These are phyloP conservation scores for Phaeosphaeriaceae sp. DNA, from an alignment of 2,329 filamentous ascomycete genomes.

Conservation along the genomic window DNA sequence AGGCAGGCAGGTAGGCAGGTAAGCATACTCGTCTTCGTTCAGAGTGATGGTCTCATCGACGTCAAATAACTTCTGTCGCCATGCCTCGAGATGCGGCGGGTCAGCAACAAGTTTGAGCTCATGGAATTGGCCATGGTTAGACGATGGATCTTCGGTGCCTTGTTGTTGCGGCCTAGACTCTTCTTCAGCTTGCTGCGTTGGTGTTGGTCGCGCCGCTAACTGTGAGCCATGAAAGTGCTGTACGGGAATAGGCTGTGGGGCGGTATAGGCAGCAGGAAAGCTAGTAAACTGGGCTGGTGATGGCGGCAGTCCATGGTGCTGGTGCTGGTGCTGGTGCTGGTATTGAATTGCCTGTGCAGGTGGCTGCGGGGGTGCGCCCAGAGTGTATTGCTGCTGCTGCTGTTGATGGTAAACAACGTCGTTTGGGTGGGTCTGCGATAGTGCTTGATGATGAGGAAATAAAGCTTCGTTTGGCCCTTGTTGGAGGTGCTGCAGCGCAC, in stretches of 20 bases:
- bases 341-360: conserved; percentile 40
- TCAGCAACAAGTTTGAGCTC: conserved; percentile 64
- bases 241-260: conserved; percentile 27
- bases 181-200: conserved; percentile 1
- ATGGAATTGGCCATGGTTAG: conserved; percentile 60
- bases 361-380: conserved; percentile 26
- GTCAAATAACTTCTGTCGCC: conserved; percentile 75
- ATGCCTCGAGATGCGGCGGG: conserved; percentile 70
- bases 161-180: background rate
- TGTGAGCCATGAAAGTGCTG: conserved; percentile 23
- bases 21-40: conserved; percentile 72
- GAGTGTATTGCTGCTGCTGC: conserved; percentile 22
- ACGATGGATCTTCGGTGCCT: conserved; percentile 46
- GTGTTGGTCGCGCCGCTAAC: conserved; percentile 15
- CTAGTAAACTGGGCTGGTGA: conserved; percentile 27
- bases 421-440: conserved; percentile 49
- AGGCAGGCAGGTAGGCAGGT: background rate
- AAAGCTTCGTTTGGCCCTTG: conserved; percentile 35
- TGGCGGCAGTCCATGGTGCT: conserved; percentile 38
- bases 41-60: conserved; percentile 76
- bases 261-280: conserved; percentile 29
- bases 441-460: conserved; percentile 31
- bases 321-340: conserved; percentile 49
- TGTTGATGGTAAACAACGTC: conserved; percentile 27
- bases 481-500: conserved; percentile 36